Conservation (phyloP, 352 stramenopile genomes). For the Pythium rhizo-oryzae region DNA sequence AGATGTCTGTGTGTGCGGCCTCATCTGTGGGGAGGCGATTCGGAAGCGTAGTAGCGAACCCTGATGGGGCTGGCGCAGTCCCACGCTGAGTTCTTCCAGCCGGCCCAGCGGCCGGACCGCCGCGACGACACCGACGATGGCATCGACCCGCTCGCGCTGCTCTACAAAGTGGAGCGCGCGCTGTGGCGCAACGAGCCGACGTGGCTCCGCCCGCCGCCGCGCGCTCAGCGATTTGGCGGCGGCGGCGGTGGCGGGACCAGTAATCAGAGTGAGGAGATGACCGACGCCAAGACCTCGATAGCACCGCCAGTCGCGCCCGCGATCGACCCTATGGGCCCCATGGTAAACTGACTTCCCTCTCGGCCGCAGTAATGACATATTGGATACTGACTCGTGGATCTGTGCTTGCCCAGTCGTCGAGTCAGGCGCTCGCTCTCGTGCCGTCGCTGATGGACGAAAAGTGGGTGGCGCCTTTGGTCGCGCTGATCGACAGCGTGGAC, state of each 20-base stretch:
- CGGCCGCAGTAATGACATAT: background rate
- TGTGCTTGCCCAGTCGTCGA: constrained; percentile 31
- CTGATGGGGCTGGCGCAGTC: constrained; percentile 55
- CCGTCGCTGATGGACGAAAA: constrained; percentile 62
- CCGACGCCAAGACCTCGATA: background rate
- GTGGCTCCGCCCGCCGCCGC: constrained; percentile 34
- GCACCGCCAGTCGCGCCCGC: background rate
- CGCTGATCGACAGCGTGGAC: constrained; percentile 56
- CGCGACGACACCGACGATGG: constrained; percentile 36
- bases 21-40: background rate
- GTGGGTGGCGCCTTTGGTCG: constrained; percentile 67
- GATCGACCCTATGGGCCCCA: constrained; percentile 24
- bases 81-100: constrained; percentile 51
- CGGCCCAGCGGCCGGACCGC: constrained; percentile 24
- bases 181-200: constrained; percentile 43
- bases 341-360: constrained; percentile 26
- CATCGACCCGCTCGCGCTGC: constrained; percentile 45
- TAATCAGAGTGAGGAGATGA: background rate
- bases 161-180: constrained; percentile 44
- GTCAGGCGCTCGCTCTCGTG: constrained; percentile 51
- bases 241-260: constrained; percentile 13
- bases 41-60: background rate
- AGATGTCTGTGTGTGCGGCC: background rate
- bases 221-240: constrained; percentile 12
- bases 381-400: background rate